phyloP scores from a whole-genome alignment of 1,284 basidiomycete species.

The Porodaedalea pini region DNA sequence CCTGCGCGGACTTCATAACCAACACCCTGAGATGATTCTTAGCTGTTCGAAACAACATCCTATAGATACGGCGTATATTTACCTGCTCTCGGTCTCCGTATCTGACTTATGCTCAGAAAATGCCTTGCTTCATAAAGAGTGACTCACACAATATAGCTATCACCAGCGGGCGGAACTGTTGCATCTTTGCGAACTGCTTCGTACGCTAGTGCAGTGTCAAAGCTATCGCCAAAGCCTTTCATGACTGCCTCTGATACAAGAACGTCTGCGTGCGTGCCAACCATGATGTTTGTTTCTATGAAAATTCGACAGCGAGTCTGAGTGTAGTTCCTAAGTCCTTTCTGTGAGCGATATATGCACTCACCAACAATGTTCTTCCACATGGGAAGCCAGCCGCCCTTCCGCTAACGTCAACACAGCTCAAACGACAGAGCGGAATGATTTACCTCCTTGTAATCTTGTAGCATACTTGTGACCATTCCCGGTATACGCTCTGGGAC shows the following conservation, averaged over 20 bases:
- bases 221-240: conserved; percentile 55
- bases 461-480: conserved; percentile 79
- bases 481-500: conserved; percentile 71
- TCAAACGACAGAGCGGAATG: not conserved
- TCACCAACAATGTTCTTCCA: conserved; percentile 83
- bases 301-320: not conserved
- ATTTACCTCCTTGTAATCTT: conserved; percentile 65
- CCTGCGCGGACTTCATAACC: conserved; percentile 83
- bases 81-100: conserved; percentile 77
- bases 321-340: not conserved
- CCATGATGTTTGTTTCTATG: conserved; percentile 72
- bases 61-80: conserved; percentile 13
- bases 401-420: conserved; percentile 2
- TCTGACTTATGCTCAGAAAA: conserved; percentile 30
- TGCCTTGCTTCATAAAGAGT: not conserved
- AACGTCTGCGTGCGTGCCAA: conserved; percentile 78
- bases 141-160: conserved; percentile 51
- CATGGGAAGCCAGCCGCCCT: conserved; percentile 86
- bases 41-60: not conserved
- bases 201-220: conserved; percentile 67
- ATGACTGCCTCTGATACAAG: conserved; percentile 75
- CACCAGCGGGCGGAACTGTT: conserved; percentile 61
- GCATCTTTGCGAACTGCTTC: conserved; percentile 76
- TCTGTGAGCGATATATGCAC: conserved; percentile 14
- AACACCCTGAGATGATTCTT: conserved; percentile 47